A percentile compares a stretch with the other conserved stretches of the same genome.
phyloP scores from a whole-genome alignment of 78 protist species.

The Dictyostelium discoideum region DNA sequence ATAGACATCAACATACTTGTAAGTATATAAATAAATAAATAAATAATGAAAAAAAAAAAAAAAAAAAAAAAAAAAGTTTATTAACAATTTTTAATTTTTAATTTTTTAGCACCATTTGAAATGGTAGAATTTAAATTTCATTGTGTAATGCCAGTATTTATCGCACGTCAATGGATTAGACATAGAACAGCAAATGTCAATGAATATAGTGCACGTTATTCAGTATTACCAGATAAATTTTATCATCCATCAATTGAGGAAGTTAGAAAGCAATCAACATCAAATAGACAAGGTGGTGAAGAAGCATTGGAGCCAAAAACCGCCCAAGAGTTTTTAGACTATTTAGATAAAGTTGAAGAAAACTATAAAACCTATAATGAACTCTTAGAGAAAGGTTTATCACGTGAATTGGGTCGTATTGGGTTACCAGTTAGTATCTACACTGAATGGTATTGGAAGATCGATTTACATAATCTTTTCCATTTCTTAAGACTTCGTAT shows the following conservation, averaged over 20 bases:
- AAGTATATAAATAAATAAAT: neutral
- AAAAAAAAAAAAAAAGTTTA: neutral
- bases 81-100: neutral
- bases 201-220: constrained; percentile 71
- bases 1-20: constrained; percentile 77
- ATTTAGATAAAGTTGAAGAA: constrained; percentile 59
- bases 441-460: constrained; percentile 83
- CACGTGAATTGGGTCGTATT: constrained; percentile 65
- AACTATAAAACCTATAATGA: constrained; percentile 60
- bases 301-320: constrained; percentile 64
- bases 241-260: constrained; percentile 66
- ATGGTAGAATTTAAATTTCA: constrained; percentile 81
- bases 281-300: constrained; percentile 79
- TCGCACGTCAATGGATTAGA: constrained; percentile 81
- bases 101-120: constrained; percentile 63
- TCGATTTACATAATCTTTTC: constrained; percentile 76
- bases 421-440: constrained; percentile 71
- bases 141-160: constrained; percentile 79
- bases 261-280: constrained; percentile 64
- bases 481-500: constrained; percentile 67
- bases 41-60: neutral
- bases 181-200: constrained; percentile 78
- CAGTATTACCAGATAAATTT: constrained; percentile 79
- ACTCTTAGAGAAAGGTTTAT: constrained; percentile 56
- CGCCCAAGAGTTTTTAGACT: constrained; percentile 71